These are phyloP conservation scores for Aureobasidium vineae DNA, from an alignment of 2,329 filamentous ascomycete genomes.

Conservation along the genomic window DNA sequence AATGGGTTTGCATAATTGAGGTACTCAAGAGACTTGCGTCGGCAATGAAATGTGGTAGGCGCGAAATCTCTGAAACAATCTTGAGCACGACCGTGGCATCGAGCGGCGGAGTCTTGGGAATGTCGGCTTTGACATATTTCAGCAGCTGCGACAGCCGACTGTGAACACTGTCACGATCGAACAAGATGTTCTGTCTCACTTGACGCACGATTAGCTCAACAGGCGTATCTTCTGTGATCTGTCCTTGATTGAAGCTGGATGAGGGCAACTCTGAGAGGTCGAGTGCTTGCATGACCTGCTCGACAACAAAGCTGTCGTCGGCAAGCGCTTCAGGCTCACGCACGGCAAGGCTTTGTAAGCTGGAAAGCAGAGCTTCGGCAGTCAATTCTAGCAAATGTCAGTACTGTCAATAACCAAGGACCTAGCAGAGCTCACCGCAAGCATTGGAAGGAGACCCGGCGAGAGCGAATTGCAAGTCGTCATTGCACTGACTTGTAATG, in stretches of 20 bases:
- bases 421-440: constrained; percentile 24
- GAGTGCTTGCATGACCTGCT: constrained; percentile 16
- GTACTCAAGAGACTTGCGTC: constrained; percentile 28
- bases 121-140: constrained; percentile 12
- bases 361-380: constrained; percentile 40
- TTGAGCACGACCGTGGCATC: constrained; percentile 26
- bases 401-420: neutral
- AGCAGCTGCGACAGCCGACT: constrained; percentile 22
- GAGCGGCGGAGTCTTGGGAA: constrained; percentile 13
- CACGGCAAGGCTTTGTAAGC: constrained; percentile 29
- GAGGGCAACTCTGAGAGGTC: constrained; percentile 1
- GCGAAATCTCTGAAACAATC: constrained; percentile 30
- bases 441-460: constrained; percentile 22
- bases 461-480: constrained; percentile 10
- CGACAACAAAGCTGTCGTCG: neutral
- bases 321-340: neutral
- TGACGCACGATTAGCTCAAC: constrained; percentile 13
- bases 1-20: constrained; percentile 27
- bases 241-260: neutral
- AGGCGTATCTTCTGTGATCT: constrained; percentile 24
- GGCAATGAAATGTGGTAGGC: constrained; percentile 31
- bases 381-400: constrained; percentile 30
- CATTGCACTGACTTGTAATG: constrained; percentile 26
- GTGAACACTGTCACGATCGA: constrained; percentile 8
- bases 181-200: constrained; percentile 23